Conservation (phyloP, 208 protist species). For the Trypanosomatidae sp. region DNA sequence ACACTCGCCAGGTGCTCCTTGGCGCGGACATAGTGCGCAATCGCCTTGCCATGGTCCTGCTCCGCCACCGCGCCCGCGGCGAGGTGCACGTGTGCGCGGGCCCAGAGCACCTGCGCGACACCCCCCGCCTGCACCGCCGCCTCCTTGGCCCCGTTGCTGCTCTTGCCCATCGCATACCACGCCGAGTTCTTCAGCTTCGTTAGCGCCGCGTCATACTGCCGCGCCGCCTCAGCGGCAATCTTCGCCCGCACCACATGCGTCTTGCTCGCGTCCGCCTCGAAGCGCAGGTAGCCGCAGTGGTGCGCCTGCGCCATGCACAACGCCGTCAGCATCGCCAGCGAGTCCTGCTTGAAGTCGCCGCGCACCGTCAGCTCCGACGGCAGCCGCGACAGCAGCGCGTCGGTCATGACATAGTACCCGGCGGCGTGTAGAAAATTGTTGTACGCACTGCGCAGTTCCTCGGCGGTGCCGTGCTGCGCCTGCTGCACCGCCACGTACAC, state of each 20-base stretch:
- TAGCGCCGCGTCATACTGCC: constrained; percentile 51
- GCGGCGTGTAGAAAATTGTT: constrained; percentile 65
- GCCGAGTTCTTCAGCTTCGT: constrained; percentile 22
- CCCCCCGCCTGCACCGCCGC: constrained; percentile 24
- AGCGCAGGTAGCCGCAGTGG: constrained; percentile 75
- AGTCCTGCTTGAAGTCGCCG: constrained; percentile 46
- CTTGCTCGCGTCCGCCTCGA: constrained; percentile 36
- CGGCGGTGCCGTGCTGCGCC: constrained; percentile 18
- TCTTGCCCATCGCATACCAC: constrained; percentile 19
- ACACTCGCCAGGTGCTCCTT: constrained; percentile 30
- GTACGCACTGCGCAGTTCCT: constrained; percentile 53
- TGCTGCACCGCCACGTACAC: constrained; percentile 26
- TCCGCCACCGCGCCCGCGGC: constrained; percentile 22
- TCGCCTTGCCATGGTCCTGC: constrained; percentile 36
- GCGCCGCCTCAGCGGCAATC: constrained; percentile 54
- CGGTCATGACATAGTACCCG: constrained; percentile 67
- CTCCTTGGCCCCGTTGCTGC: constrained; percentile 20
- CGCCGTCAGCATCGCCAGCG: constrained; percentile 27
- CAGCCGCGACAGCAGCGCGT: constrained; percentile 28
- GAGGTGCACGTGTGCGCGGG: constrained; percentile 58
- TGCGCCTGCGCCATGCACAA: constrained; percentile 55
- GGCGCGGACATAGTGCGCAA: constrained; percentile 57
- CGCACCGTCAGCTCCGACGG: constrained; percentile 41
- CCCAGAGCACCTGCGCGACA: constrained; percentile 32
- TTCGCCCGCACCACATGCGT: constrained; percentile 63